Percentiles rank a stretch among this genome's conserved stretches.
These are phyloP conservation scores for Acorus calamus DNA, from an alignment of 106 monocot species.

Conservation along the genomic window DNA sequence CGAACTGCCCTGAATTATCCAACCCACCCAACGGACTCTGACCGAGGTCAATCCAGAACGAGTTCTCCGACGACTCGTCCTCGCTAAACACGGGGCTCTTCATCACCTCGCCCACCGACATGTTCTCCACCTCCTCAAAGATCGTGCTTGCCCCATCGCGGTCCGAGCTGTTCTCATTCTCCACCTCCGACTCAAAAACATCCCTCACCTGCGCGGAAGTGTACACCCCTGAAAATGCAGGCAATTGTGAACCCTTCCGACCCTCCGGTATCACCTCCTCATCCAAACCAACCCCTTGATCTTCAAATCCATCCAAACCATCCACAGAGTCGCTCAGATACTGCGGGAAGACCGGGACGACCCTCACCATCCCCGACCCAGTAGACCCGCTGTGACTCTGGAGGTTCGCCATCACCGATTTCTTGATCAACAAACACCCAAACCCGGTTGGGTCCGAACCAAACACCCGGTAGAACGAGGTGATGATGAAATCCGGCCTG, in stretches of 20 bases:
- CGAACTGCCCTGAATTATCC: slow-evolving; percentile 41
- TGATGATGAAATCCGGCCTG: slow-evolving; percentile 94
- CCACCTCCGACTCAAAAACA: slow-evolving; percentile 73
- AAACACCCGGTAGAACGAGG: slow-evolving; percentile 91
- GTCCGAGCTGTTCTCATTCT: slow-evolving; percentile 84
- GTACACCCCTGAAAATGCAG: slow-evolving; percentile 89
- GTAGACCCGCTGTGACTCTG: slow-evolving; percentile 71
- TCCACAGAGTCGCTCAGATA: slow-evolving; percentile 88
- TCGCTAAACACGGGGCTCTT: slow-evolving; percentile 91
- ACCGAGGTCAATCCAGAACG: slow-evolving; percentile 94
- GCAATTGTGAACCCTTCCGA: slow-evolving; percentile 45
- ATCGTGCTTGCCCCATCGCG: slow-evolving; percentile 80
- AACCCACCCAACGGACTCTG: slow-evolving; percentile 66
- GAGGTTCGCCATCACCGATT: slow-evolving; percentile 74
- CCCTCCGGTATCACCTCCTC: slow-evolving; percentile 29
- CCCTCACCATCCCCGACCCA: slow-evolving; percentile 87
- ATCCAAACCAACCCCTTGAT: slow-evolving; percentile 32
- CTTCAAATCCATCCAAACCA: slow-evolving; percentile 51
- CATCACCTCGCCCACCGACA: slow-evolving; percentile 85
- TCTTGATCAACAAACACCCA: slow-evolving; percentile 89
- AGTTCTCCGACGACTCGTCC: slow-evolving; percentile 77
- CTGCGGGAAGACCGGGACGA: slow-evolving; percentile 81
- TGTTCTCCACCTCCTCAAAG: slow-evolving; percentile 75
- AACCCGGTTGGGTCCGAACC: slow-evolving; percentile 83
- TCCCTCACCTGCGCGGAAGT: slow-evolving; percentile 79